These are phyloP conservation scores for Dioscorea zingiberensis DNA, from an alignment of 106 monocot species.

Conservation along the genomic window DNA sequence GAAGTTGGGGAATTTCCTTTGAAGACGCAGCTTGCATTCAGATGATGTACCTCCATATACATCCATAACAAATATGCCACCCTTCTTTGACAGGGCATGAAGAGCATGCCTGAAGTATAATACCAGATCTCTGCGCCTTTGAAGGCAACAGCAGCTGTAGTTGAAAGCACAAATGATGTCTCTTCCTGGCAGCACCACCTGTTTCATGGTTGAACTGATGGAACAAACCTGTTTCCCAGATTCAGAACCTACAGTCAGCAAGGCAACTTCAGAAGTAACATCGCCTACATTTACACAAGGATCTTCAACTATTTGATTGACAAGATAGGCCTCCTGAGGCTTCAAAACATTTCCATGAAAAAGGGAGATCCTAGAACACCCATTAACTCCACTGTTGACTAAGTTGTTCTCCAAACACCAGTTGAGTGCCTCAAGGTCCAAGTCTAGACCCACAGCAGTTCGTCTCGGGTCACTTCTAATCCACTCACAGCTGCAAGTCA, in stretches of 20 bases:
- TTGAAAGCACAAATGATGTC: slow-evolving; percentile 96
- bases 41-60: slow-evolving; percentile 92
- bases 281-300: slow-evolving; percentile 10
- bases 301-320: slow-evolving; percentile 23
- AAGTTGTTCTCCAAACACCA: slow-evolving; percentile 85
- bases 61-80: slow-evolving; percentile 98
- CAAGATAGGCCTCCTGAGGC: slow-evolving; percentile 41
- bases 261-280: slow-evolving; percentile 7
- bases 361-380: slow-evolving; percentile 65
- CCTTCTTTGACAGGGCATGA: slow-evolving; percentile 48
- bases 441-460: slow-evolving; percentile 79
- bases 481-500: slow-evolving; percentile 66
- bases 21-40: slow-evolving; percentile 69
- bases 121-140: slow-evolving; percentile 61
- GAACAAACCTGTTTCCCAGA: slow-evolving; percentile 8
- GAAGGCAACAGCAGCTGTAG: slow-evolving; percentile 97
- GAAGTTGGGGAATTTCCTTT: slow-evolving; percentile 66
- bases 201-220: slow-evolving; percentile 25
- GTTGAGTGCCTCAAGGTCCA: slow-evolving; percentile 75
- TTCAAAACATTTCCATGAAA: slow-evolving; percentile 91
- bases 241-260: slow-evolving; percentile 1
- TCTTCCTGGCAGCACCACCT: slow-evolving; percentile 40
- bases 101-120: slow-evolving; percentile 71
- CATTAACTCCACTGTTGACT: slow-evolving; percentile 52
- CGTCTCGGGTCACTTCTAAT: slow-evolving; percentile 59